Evolutionary conservation across 805 yeast genomes (phyloP).

Genomic region (Starmerella etchellsii): DNA sequence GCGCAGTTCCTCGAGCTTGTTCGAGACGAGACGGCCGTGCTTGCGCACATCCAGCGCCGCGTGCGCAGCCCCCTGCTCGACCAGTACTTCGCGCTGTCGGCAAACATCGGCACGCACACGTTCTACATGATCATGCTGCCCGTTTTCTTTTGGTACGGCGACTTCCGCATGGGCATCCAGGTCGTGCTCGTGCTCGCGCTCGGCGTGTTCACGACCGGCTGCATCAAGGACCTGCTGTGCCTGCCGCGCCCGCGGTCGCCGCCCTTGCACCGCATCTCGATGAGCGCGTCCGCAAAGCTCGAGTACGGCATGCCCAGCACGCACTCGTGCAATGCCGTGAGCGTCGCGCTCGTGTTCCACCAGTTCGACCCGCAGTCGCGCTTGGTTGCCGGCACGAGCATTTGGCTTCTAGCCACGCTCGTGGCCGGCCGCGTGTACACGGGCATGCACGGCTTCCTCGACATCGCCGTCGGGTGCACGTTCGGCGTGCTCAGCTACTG

Average conservation of each 20-base stretch:
- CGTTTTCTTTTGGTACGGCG: conserved; percentile 70
- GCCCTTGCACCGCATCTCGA: conserved; percentile 76
- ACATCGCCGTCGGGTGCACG: conserved; percentile 50
- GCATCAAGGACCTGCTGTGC: conserved; percentile 70
- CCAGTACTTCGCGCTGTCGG: conserved; percentile 71
- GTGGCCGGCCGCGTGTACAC: conserved; percentile 77
- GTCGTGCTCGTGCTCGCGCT: conserved; percentile 50
- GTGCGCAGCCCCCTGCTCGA: conserved; percentile 44
- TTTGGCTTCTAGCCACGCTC: conserved; percentile 48
- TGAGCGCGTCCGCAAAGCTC: conserved; percentile 78
- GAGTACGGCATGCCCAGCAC: conserved; percentile 94
- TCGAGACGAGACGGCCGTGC: conserved; percentile 47
- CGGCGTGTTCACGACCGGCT: conserved; percentile 50
- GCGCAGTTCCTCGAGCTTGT: conserved; percentile 41
- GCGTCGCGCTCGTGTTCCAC: conserved; percentile 46
- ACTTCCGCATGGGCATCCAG: conserved; percentile 44
- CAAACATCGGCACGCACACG: conserved; percentile 84
- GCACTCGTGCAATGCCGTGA: conserved; percentile 89
- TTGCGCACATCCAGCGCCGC: conserved; percentile 44
- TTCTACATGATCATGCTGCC: conserved; percentile 87
- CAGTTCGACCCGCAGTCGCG: conserved; percentile 5
- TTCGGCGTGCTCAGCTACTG: conserved; percentile 44
- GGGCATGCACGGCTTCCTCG: conserved; percentile 94
- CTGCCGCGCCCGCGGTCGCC: conserved; percentile 89
- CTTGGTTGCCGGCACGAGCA: conserved; percentile 4